These are phyloP conservation scores for Ammopiptanthus mongolicus DNA, from an alignment of 306 rosid genomes.

Conservation along the genomic window DNA sequence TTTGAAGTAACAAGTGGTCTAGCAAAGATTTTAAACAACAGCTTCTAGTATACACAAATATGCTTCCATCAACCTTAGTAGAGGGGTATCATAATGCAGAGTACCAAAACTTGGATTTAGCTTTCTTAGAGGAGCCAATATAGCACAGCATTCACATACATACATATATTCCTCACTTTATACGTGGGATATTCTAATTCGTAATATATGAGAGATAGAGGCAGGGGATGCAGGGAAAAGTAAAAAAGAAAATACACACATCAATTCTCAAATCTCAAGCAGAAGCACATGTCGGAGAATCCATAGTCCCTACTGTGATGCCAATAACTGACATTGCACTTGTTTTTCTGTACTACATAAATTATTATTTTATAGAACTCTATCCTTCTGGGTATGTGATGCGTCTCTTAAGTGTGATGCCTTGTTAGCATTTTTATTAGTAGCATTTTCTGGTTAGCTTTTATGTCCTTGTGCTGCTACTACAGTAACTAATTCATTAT, in stretches of 20 bases:
- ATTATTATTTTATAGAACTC: too few relatives aligned
- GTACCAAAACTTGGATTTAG: background rate
- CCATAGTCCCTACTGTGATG: constrained; percentile 38
- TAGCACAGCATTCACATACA: background rate
- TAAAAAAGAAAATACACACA: background rate
- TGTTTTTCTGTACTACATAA: background rate
- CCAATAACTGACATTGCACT: constrained; percentile 21
- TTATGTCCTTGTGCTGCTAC: too few relatives aligned
- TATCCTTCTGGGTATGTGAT: too few relatives aligned
- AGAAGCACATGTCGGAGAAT: constrained; percentile 32
- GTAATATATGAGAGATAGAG: background rate
- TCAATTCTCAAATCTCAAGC: background rate
- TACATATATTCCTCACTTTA: background rate
- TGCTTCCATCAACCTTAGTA: background rate
- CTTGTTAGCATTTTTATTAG: too few relatives aligned
- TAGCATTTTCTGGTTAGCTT: too few relatives aligned
- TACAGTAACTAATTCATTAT: too few relatives aligned
- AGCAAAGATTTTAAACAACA: too few relatives aligned
- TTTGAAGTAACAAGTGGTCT: background rate
- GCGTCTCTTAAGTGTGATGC: too few relatives aligned
- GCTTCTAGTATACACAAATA: background rate
- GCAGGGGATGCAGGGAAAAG: background rate
- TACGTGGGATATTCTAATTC: constrained; percentile 31
- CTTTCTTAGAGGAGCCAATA: background rate
- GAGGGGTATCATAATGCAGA: background rate